Conservation (phyloP, 1,284 basidiomycete genomes). For the Marasmius oreades region DNA sequence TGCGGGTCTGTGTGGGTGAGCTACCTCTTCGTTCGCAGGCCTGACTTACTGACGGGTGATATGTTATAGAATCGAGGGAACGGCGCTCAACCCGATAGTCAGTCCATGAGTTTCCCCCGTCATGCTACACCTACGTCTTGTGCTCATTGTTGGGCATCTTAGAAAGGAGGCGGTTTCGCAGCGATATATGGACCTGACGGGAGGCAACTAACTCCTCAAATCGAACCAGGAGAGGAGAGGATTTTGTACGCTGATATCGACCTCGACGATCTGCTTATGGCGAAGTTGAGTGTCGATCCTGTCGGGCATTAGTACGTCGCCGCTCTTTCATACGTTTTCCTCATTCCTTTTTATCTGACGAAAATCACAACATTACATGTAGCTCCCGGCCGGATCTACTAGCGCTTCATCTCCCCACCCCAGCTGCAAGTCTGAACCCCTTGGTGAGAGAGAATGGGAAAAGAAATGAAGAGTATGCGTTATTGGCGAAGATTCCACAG, state of each 20-base stretch:
- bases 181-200: too few species aligned
- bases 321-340: neutral
- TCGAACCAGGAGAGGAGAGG: slow-evolving; percentile 13
- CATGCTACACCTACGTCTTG: neutral
- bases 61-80: neutral
- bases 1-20: slow-evolving; percentile 3
- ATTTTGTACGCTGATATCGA: slow-evolving; percentile 21
- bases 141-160: neutral
- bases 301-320: slow-evolving; percentile 19
- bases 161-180: slow-evolving; percentile 19
- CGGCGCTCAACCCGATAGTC: neutral
- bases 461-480: too few species aligned
- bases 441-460: too few species aligned
- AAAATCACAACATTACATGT: neutral
- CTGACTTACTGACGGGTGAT: neutral
- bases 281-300: slow-evolving; percentile 16
- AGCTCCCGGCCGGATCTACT: slow-evolving; percentile 19
- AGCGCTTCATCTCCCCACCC: slow-evolving; percentile 11
- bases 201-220: slow-evolving; percentile 9
- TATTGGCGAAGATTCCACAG: too few species aligned
- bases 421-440: neutral
- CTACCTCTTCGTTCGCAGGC: neutral
- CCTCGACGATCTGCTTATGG: slow-evolving; percentile 10
- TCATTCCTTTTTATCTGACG: too few species aligned
- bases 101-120: neutral